Evolutionary conservation across 257 asterid genomes (phyloP).

Genomic region (Lithospermum erythrorhizon): DNA sequence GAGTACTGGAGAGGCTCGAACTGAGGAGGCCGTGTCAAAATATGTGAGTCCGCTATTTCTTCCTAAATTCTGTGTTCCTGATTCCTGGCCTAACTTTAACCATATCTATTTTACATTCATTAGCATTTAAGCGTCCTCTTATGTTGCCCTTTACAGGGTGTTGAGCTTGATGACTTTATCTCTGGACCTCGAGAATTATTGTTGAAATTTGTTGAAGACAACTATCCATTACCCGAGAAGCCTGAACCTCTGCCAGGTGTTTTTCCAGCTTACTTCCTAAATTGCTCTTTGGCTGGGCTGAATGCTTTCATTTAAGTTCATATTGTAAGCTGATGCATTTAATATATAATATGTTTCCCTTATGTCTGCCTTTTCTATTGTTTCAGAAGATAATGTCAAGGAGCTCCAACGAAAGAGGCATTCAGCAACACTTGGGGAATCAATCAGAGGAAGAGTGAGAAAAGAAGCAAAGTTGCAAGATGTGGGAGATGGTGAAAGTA

Average conservation of each 20-base stretch:
- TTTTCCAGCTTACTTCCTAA: neutral
- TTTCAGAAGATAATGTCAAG: slow-evolving; percentile 65
- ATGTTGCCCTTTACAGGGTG: slow-evolving; percentile 36
- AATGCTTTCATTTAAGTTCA: neutral
- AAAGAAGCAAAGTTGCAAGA: slow-evolving; percentile 71
- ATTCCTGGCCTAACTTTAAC: slow-evolving; percentile 1
- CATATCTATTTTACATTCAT: neutral
- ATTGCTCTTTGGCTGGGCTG: neutral
- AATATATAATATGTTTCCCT: slow-evolving; percentile 3
- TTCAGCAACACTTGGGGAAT: slow-evolving; percentile 63
- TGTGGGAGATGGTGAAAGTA: slow-evolving; percentile 72
- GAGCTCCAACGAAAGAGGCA: slow-evolving; percentile 94
- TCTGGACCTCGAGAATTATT: slow-evolving; percentile 97
- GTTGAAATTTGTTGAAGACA: slow-evolving; percentile 93
- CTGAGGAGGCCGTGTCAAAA: slow-evolving; percentile 94
- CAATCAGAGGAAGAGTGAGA: slow-evolving; percentile 74
- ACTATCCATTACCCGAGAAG: slow-evolving; percentile 88
- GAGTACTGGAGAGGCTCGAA: slow-evolving; percentile 98
- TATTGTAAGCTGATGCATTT: slow-evolving; percentile 8
- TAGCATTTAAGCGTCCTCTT: neutral
- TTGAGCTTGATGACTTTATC: slow-evolving; percentile 92
- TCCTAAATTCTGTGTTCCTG: neutral
- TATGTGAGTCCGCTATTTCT: slow-evolving; percentile 42
- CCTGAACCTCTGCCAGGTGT: slow-evolving; percentile 88
- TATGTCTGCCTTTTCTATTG: neutral